Conservation (phyloP, 331 rosid genomes). For the Pyrus hybrid region DNA sequence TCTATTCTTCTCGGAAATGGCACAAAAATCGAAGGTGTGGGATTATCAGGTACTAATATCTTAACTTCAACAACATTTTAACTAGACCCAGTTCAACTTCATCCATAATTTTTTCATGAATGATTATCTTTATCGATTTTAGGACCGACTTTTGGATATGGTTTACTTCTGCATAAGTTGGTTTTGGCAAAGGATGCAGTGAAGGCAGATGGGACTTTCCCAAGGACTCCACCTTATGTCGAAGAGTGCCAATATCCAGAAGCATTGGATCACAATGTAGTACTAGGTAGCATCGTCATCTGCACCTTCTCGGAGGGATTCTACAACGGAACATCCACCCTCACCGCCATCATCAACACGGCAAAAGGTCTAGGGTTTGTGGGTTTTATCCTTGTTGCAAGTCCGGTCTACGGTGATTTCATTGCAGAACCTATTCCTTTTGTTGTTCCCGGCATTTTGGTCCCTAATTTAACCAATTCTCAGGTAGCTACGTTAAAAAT, state of each 20-base stretch:
- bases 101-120: neutral
- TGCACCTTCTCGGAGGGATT: slow-evolving; percentile 80
- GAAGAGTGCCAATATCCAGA: slow-evolving; percentile 86
- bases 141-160: slow-evolving; percentile 58
- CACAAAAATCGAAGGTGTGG: slow-evolving; percentile 36
- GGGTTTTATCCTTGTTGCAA: slow-evolving; percentile 60
- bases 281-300: slow-evolving; percentile 44
- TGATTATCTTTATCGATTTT: slow-evolving; percentile 3
- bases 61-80: neutral
- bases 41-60: slow-evolving; percentile 47
- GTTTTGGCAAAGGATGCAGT: slow-evolving; percentile 70
- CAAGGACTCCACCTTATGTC: slow-evolving; percentile 28
- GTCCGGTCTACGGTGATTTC: slow-evolving; percentile 63
- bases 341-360: slow-evolving; percentile 46
- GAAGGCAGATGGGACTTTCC: slow-evolving; percentile 39
- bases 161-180: slow-evolving; percentile 35
- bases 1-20: slow-evolving; percentile 66
- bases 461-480: slow-evolving; percentile 49
- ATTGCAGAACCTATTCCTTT: slow-evolving; percentile 66
- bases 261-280: slow-evolving; percentile 44
- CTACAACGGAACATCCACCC: slow-evolving; percentile 50
- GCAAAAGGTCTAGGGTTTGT: slow-evolving; percentile 39
- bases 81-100: neutral
- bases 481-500: slow-evolving; percentile 29
- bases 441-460: slow-evolving; percentile 51